Percentiles rank a stretch among this genome's conserved stretches.
Evolutionary conservation across 257 asterid species (phyloP).

Genomic region (Paraleonurus japonicus): DNA sequence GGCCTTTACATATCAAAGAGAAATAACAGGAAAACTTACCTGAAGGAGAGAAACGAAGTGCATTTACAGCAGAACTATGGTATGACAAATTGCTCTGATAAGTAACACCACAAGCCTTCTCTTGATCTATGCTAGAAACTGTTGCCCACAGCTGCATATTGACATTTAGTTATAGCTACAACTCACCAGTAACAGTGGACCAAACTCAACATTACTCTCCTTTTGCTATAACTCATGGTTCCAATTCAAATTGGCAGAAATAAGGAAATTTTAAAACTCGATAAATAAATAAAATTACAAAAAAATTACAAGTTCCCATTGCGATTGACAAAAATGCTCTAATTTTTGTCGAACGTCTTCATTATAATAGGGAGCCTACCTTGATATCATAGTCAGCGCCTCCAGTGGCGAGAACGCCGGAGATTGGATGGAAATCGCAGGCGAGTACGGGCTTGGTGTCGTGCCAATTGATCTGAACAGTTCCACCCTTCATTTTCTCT

Average conservation of each 20-base stretch:
- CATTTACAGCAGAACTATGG: conserved; percentile 84
- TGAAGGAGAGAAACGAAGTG: conserved; percentile 88
- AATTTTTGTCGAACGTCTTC: neutral
- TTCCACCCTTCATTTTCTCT: conserved; percentile 77
- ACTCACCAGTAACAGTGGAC: neutral
- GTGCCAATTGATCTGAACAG: conserved; percentile 95
- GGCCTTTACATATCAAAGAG: neutral
- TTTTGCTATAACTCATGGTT: neutral
- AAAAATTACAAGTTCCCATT: neutral
- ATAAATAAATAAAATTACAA: neutral
- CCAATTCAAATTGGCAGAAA: neutral
- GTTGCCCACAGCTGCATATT: conserved; percentile 75
- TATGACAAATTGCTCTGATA: conserved; percentile 76
- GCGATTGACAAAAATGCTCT: neutral
- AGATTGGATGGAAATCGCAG: conserved; percentile 80
- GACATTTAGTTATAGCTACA: conserved; percentile 11
- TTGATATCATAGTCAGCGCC: conserved; percentile 95
- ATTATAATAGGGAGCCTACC: conserved; percentile 37
- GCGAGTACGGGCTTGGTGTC: conserved; percentile 83
- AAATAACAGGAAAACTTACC: conserved; percentile 42
- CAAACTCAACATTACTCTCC: neutral
- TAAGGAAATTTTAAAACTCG: neutral
- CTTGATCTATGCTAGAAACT: conserved; percentile 48
- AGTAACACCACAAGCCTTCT: conserved; percentile 60
- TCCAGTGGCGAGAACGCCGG: conserved; percentile 80